Percentiles rank a stretch among this genome's conserved stretches.
phyloP scores from a whole-genome alignment of 2,329 filamentous ascomycete genomes.

The Dothistroma pini region DNA sequence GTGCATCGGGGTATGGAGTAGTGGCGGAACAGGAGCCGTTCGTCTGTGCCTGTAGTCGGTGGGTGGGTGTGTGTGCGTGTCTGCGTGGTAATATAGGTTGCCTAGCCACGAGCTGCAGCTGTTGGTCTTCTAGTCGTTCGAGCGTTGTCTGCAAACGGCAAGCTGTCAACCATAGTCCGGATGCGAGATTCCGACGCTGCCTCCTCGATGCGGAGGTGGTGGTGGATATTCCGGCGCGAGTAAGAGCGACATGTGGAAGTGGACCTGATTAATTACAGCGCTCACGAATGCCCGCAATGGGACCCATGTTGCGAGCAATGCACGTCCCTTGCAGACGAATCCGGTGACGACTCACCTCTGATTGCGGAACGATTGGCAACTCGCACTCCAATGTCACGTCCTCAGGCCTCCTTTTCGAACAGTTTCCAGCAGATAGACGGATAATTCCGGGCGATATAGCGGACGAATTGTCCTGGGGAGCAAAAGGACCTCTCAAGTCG shows the following conservation, averaged over 20 bases:
- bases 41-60: neutral
- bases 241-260: neutral
- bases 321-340: neutral
- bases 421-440: neutral
- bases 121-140: neutral
- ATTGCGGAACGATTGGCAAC: neutral
- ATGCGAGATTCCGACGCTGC: neutral
- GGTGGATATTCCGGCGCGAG: neutral
- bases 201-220: neutral
- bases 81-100: too few relatives aligned
- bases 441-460: too few relatives aligned
- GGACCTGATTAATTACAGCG: neutral
- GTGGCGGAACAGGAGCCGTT: neutral
- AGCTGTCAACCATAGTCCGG: neutral
- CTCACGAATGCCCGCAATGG: neutral
- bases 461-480: neutral
- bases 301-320: neutral
- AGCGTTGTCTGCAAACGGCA: conserved; percentile 5
- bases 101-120: neutral
- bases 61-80: too few relatives aligned
- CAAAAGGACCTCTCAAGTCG: neutral
- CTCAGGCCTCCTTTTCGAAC: neutral
- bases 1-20: neutral
- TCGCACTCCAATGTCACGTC: neutral
- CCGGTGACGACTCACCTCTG: conserved; percentile 1